Evolutionary conservation across 257 asterid species (phyloP), one percentile per base, ranked within the genome.

Genomic region (Nicotiana undulata): DNA sequence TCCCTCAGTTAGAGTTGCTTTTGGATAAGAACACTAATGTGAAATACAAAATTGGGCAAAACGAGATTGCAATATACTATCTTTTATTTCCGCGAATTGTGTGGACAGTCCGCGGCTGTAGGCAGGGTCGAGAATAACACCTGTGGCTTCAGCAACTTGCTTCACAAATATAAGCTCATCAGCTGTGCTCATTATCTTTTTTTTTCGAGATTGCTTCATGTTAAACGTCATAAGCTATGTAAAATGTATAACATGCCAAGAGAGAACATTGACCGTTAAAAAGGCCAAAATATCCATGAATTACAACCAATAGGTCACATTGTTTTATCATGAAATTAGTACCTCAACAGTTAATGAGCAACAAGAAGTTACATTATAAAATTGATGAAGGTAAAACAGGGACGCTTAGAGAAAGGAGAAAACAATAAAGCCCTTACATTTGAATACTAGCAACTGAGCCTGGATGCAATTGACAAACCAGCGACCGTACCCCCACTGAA

Each of bases 401-500:
- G 13, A 24, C 24, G 24, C 60, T 72, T 46, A 46, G 22, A 49
- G 60, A 44, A 22, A 44, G 56, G 24, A 49, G 46, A 63, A 63
- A 9, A 37, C 75, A 63, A 81, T 49, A 46, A 53, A 59, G 67
- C 29, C 61, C 98, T 89, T 85, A 95, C 99, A 82, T 88, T 64
- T 86, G 89, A 79, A 95, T 92, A 88, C 83, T 80, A 84, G 81
- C 84, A 80, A 84, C 99, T 92, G 82, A 95, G 91, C 90, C 82
- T 85, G 53, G 94, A 87, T 67, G 94, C 98, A 67, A 93, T 82
- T 13, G 99, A 82, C 84, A 95, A 86, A 81, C 99, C 99, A 82
- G 97, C 98, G 52, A 95, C 82, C 10, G 99, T 95, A 87, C 96
- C 99, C 83, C 98, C 98, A 84, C 99, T 95, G 97, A 78, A 86